These are phyloP conservation scores for Microdochium paspali DNA, from an alignment of 2,329 filamentous ascomycete species.

Conservation along the genomic window DNA sequence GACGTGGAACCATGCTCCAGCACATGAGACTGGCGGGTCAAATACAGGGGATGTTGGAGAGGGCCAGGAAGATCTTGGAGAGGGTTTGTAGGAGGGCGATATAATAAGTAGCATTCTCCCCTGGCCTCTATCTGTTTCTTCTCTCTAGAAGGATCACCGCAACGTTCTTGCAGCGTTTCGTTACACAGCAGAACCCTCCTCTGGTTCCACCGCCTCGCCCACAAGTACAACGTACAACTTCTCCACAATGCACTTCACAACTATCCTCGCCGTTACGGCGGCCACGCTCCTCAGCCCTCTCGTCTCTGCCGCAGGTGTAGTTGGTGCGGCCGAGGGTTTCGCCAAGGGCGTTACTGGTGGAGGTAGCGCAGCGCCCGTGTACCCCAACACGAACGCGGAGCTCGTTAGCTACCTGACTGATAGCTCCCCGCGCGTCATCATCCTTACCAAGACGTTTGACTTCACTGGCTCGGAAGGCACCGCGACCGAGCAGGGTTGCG, in stretches of 20 bases:
- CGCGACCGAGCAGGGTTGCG: constrained; percentile 42
- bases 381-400: constrained; percentile 43
- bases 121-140: too few species aligned
- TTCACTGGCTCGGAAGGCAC: constrained; percentile 47
- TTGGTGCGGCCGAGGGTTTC: constrained; percentile 30
- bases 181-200: too few species aligned
- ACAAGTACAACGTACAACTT: not conserved
- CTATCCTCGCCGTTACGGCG: constrained; percentile 1
- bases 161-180: not conserved
- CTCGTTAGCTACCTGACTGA: constrained; percentile 51
- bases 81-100: too few species aligned
- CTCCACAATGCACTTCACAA: constrained; percentile 4
- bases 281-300: constrained; percentile 2
- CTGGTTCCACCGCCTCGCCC: too few species aligned
- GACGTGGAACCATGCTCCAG: too few species aligned
- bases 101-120: too few species aligned
- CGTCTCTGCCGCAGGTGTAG: constrained; percentile 18
- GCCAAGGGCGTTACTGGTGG: constrained; percentile 49
- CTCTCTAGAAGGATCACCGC: not conserved
- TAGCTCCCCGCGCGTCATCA: constrained; percentile 42
- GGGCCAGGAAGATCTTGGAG: too few species aligned
- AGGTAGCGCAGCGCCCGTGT: constrained; percentile 41
- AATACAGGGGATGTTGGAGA: too few species aligned
- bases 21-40: too few species aligned
- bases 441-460: constrained; percentile 46